Percentiles rank a stretch among this genome's conserved stretches.
Evolutionary conservation across 108 stramenopile genomes (phyloP).

Genomic region (Phaeodactylum tricornutum): DNA sequence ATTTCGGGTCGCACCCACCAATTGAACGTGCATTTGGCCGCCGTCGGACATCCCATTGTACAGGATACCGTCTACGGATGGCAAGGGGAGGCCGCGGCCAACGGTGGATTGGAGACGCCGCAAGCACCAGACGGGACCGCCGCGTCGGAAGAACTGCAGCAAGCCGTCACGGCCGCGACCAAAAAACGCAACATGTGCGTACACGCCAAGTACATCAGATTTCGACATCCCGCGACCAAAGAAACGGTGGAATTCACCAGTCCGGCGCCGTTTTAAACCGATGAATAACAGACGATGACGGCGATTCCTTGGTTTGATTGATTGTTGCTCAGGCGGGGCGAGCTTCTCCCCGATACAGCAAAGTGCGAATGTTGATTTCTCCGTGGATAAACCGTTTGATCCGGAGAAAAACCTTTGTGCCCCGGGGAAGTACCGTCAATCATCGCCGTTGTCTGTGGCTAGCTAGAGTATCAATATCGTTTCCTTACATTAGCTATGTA

Average conservation of each 20-base stretch:
- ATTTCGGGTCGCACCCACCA: constrained; percentile 80
- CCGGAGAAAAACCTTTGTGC: no score
- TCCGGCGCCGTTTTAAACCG: constrained; percentile 34
- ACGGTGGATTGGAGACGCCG: constrained; percentile 57
- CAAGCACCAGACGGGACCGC: constrained; percentile 30
- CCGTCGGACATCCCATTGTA: constrained; percentile 84
- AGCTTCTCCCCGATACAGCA: no score
- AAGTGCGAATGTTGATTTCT: no score
- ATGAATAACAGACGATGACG: neutral
- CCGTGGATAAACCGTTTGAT: no score
- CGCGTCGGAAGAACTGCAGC: constrained; percentile 45
- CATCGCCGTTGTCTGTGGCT: no score
- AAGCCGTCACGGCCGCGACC: constrained; percentile 23
- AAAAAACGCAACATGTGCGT: constrained; percentile 25
- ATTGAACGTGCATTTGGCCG: constrained; percentile 77
- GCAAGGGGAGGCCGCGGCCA: constrained; percentile 62
- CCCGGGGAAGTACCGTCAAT: no score
- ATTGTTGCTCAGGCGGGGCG: no score
- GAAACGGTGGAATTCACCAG: constrained; percentile 36
- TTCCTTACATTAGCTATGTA: no score
- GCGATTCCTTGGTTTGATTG: no score
- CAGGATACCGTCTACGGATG: constrained; percentile 71
- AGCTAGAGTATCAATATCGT: no score
- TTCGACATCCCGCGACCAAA: constrained; percentile 56
- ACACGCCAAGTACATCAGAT: constrained; percentile 64